phyloP scores from a whole-genome alignment of 2,329 filamentous ascomycete genomes.

The Thelonectria rubi region DNA sequence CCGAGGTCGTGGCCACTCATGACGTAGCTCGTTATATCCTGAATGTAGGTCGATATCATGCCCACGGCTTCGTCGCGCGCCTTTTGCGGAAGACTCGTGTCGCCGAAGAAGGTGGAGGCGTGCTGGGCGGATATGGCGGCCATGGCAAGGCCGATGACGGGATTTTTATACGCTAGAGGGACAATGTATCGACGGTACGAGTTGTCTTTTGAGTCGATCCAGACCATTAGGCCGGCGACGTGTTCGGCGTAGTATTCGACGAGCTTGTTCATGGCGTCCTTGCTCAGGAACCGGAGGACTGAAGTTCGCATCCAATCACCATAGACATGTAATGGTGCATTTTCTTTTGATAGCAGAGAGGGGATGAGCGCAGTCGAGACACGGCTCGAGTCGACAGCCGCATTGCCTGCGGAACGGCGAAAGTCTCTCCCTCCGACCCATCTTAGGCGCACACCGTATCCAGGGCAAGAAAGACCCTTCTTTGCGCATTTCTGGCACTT shows the following conservation, averaged over 20 bases:
- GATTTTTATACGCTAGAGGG: constrained; percentile 39
- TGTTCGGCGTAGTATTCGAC: constrained; percentile 44
- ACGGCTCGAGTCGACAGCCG: no score
- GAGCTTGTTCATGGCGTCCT: constrained; percentile 23
- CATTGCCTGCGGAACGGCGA: constrained; percentile 26
- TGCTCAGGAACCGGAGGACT: constrained; percentile 27
- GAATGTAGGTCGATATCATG: constrained; percentile 37
- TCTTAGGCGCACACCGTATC: constrained; percentile 40
- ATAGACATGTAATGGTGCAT: neutral
- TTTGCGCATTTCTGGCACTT: constrained; percentile 42
- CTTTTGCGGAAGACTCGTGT: constrained; percentile 38
- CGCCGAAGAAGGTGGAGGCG: constrained; percentile 35
- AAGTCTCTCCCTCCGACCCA: constrained; percentile 44
- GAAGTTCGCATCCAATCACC: constrained; percentile 32
- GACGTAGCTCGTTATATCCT: constrained; percentile 18
- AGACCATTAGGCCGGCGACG: constrained; percentile 45
- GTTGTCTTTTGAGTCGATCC: constrained; percentile 44
- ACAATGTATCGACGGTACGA: constrained; percentile 42
- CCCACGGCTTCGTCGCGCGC: constrained; percentile 42
- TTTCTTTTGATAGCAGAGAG: neutral
- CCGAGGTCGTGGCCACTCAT: constrained; percentile 17
- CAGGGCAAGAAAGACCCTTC: constrained; percentile 42
- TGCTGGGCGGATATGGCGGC: constrained; percentile 44
- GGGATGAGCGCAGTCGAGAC: neutral
- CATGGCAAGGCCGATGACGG: constrained; percentile 43